These are phyloP conservation scores for Auricularia cornea DNA, from an alignment of 768 basidiomycete genomes.

Conservation along the genomic window DNA sequence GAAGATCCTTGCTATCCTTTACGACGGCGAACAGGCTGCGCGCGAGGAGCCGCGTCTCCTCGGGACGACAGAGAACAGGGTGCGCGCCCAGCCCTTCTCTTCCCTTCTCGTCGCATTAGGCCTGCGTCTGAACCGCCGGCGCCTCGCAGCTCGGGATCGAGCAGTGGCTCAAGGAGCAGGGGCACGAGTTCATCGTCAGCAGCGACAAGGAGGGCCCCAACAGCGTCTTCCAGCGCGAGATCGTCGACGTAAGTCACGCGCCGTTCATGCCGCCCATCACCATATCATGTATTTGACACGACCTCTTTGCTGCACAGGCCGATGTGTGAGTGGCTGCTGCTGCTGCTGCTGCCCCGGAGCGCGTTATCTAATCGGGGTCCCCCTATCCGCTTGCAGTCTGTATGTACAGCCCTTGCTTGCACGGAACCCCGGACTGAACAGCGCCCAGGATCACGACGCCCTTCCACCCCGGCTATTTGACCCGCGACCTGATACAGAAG, in stretches of 20 bases:
- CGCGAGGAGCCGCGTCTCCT: slow-evolving; percentile 63
- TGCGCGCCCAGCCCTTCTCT: slow-evolving; percentile 18
- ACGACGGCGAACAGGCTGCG: slow-evolving; percentile 60
- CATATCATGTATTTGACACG: slow-evolving; percentile 8
- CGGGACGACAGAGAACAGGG: slow-evolving; percentile 76
- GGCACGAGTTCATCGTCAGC: slow-evolving; percentile 71
- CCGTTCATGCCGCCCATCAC: neutral
- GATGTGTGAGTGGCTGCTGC: slow-evolving; percentile 35
- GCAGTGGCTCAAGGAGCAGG: slow-evolving; percentile 57
- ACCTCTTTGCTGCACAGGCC: slow-evolving; percentile 35
- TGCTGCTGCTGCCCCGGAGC: too few relatives aligned
- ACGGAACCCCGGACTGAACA: neutral
- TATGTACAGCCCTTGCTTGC: neutral
- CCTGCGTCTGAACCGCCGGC: too few relatives aligned
- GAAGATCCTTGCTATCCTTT: slow-evolving; percentile 67
- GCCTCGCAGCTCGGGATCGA: slow-evolving; percentile 60
- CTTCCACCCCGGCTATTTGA: slow-evolving; percentile 82
- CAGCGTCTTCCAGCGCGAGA: slow-evolving; percentile 75
- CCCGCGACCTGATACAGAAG: slow-evolving; percentile 61
- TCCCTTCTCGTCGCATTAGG: neutral
- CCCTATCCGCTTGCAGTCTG: neutral
- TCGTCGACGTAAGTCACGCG: slow-evolving; percentile 53
- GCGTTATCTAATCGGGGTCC: neutral
- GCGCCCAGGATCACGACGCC: slow-evolving; percentile 55
- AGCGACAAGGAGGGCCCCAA: slow-evolving; percentile 77